These are phyloP conservation scores for Fusarium sterilihyphosum DNA, from an alignment of 2,329 filamentous ascomycete species.

Conservation along the genomic window DNA sequence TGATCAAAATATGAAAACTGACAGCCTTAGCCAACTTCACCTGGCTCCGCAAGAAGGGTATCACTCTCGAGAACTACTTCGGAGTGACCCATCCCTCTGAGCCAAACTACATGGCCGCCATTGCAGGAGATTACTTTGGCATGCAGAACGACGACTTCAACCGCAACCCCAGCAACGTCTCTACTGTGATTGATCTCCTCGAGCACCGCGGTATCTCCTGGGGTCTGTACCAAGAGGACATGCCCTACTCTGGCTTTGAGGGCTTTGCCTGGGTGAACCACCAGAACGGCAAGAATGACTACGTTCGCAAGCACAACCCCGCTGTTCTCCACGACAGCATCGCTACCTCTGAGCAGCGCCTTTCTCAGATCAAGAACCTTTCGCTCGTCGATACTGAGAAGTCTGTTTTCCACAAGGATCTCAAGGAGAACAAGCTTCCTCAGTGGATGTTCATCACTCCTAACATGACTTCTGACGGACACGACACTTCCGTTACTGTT, in stretches of 20 bases:
- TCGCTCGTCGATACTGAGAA: conserved; percentile 53
- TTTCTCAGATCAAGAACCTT: conserved; percentile 79
- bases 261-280: conserved; percentile 72
- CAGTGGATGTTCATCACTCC: conserved; percentile 79
- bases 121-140: conserved; percentile 72
- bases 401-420: conserved; percentile 72
- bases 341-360: conserved; percentile 65
- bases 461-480: conserved; percentile 80
- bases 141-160: conserved; percentile 68
- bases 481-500: conserved; percentile 76
- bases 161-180: conserved; percentile 67
- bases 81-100: conserved; percentile 72
- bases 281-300: conserved; percentile 73
- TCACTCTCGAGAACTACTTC: conserved; percentile 50
- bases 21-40: conserved; percentile 38
- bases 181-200: conserved; percentile 74
- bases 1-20: accelerated
- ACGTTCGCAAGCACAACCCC: conserved; percentile 85
- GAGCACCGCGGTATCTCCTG: conserved; percentile 72
- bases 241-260: conserved; percentile 79
- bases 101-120: conserved; percentile 73
- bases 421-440: conserved; percentile 70
- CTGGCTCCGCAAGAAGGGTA: conserved; percentile 44
- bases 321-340: conserved; percentile 73
- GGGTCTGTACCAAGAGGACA: conserved; percentile 80